Percentiles rank a stretch among this genome's conserved stretches.
Evolutionary conservation across 2,329 filamentous ascomycete species (phyloP).

Genomic region (Ophiostoma australiae): DNA sequence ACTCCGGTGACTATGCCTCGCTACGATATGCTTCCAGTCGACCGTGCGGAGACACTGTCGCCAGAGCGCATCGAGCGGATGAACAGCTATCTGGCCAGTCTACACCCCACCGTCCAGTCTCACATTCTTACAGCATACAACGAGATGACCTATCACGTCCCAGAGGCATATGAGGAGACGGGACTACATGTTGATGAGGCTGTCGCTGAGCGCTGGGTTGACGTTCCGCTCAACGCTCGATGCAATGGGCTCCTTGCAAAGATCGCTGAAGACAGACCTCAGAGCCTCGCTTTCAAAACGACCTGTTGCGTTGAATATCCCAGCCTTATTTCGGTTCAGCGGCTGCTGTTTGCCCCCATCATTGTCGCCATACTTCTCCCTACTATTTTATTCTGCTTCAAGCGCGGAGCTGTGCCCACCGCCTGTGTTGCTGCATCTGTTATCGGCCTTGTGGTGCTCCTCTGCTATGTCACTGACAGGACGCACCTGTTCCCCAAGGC

Average conservation of each 20-base stretch:
- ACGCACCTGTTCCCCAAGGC: slow-evolving; percentile 50
- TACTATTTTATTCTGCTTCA: neutral
- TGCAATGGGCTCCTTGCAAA: slow-evolving; percentile 47
- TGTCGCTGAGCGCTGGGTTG: slow-evolving; percentile 45
- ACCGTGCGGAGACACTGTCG: slow-evolving; percentile 41
- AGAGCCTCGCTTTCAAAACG: slow-evolving; percentile 37
- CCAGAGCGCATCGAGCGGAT: slow-evolving; percentile 47
- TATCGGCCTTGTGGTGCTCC: slow-evolving; percentile 29
- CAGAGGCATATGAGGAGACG: slow-evolving; percentile 41
- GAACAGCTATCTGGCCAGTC: slow-evolving; percentile 47
- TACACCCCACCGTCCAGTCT: slow-evolving; percentile 38
- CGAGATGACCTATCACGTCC: slow-evolving; percentile 40
- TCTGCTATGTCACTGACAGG: slow-evolving; percentile 52
- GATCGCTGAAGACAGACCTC: slow-evolving; percentile 30
- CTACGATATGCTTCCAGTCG: slow-evolving; percentile 41
- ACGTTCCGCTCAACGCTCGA: slow-evolving; percentile 50
- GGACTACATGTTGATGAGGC: slow-evolving; percentile 46
- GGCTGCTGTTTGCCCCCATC: slow-evolving; percentile 23
- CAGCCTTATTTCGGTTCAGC: slow-evolving; percentile 35
- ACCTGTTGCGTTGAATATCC: slow-evolving; percentile 51
- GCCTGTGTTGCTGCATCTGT: neutral
- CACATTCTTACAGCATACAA: slow-evolving; percentile 49
- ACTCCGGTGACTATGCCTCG: slow-evolving; percentile 40
- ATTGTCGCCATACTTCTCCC: neutral
- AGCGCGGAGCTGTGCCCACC: neutral